These are phyloP conservation scores for Saccharomyces eubayanus DNA, from an alignment of 805 yeast genomes.

Conservation along the genomic window DNA sequence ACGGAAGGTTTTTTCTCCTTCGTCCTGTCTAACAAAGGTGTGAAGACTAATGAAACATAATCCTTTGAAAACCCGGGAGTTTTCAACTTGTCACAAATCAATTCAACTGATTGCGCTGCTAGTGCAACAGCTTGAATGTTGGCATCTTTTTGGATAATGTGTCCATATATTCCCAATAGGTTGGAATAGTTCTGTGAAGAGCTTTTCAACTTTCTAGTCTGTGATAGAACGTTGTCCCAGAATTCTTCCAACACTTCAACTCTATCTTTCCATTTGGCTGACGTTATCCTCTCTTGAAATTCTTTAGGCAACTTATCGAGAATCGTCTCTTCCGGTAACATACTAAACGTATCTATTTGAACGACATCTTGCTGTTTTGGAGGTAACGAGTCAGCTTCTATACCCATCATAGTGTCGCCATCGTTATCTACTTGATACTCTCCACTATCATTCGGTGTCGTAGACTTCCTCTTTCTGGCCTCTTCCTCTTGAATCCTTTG, in stretches of 20 bases:
- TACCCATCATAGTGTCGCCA: constrained; percentile 32
- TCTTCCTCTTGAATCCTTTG: not conserved
- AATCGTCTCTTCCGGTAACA: constrained; percentile 63
- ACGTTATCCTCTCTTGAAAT: constrained; percentile 44
- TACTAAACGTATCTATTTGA: constrained; percentile 55
- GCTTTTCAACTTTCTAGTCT: constrained; percentile 44
- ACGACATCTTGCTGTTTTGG: constrained; percentile 6
- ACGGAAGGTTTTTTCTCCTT: constrained; percentile 83
- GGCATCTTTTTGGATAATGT: constrained; percentile 69
- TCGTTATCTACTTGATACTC: constrained; percentile 28
- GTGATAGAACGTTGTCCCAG: constrained; percentile 36
- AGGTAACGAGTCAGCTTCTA: not conserved
- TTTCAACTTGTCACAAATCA: constrained; percentile 59
- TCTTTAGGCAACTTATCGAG: constrained; percentile 57
- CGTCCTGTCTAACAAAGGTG: constrained; percentile 66
- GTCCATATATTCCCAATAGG: constrained; percentile 55
- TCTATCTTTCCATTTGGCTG: constrained; percentile 85
- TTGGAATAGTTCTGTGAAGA: constrained; percentile 53
- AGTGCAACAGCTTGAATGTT: constrained; percentile 78
- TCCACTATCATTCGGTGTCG: not conserved
- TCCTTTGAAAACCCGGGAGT: constrained; percentile 45
- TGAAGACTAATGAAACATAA: constrained; percentile 38
- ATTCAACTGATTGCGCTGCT: constrained; percentile 59
- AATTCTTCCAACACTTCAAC: constrained; percentile 72
- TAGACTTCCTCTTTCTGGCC: not conserved